These are phyloP conservation scores for Rhizopogon vesiculosus DNA, from an alignment of 768 basidiomycete species.

Conservation along the genomic window DNA sequence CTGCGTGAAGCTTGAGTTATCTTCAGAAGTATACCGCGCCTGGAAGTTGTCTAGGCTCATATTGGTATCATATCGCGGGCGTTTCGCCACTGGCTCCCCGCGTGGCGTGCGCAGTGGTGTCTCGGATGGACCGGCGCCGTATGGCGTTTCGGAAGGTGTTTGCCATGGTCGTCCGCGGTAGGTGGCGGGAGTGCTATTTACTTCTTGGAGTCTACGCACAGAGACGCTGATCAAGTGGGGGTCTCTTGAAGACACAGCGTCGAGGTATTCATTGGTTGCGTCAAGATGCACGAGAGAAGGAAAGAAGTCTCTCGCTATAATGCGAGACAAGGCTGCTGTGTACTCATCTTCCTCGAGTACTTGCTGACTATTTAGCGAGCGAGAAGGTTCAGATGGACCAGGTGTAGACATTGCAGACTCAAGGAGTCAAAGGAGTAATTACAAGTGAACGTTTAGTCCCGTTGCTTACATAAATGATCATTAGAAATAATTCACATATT, in stretches of 20 bases:
- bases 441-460: not conserved
- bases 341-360: slow-evolving; percentile 94
- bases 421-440: not conserved
- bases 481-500: slow-evolving; percentile 6
- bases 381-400: slow-evolving; percentile 27
- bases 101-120: slow-evolving; percentile 56
- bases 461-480: slow-evolving; percentile 1
- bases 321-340: slow-evolving; percentile 81
- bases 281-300: slow-evolving; percentile 88
- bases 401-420: slow-evolving; percentile 26
- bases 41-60: slow-evolving; percentile 86
- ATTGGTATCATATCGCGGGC: slow-evolving; percentile 51
- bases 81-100: slow-evolving; percentile 47
- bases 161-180: slow-evolving; percentile 28
- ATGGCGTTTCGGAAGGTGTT: slow-evolving; percentile 64
- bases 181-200: slow-evolving; percentile 49
- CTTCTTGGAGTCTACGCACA: slow-evolving; percentile 66
- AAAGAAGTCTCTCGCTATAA: slow-evolving; percentile 98
- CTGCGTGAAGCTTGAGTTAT: slow-evolving; percentile 94
- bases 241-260: slow-evolving; percentile 74
- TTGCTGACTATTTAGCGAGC: slow-evolving; percentile 67
- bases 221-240: slow-evolving; percentile 71
- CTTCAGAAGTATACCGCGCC: slow-evolving; percentile 89
- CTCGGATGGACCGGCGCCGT: slow-evolving; percentile 51
- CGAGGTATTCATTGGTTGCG: slow-evolving; percentile 82